phyloP scores from a whole-genome alignment of 805 yeast genomes.

The Candida maesae region DNA sequence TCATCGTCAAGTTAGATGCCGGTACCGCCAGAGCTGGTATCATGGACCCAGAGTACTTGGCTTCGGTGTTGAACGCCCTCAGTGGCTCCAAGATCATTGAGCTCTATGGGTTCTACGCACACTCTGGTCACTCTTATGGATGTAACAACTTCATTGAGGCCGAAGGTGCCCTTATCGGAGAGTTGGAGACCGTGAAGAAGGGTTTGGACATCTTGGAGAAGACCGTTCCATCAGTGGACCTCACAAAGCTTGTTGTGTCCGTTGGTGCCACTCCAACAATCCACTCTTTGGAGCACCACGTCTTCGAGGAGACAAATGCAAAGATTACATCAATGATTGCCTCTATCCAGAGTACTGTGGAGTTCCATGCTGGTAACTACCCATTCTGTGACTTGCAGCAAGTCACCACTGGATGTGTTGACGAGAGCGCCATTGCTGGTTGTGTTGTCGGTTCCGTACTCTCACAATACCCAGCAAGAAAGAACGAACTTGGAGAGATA shows the following conservation, averaged over 20 bases:
- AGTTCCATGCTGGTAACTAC: constrained; percentile 81
- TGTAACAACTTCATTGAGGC: constrained; percentile 45
- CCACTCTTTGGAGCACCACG: constrained; percentile 45
- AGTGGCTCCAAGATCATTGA: constrained; percentile 33
- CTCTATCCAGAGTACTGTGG: constrained; percentile 42
- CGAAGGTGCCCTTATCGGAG: constrained; percentile 45
- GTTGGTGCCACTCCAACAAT: constrained; percentile 85
- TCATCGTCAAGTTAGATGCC: constrained; percentile 65
- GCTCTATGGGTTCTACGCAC: constrained; percentile 69
- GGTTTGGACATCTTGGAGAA: constrained; percentile 41
- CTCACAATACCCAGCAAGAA: constrained; percentile 56
- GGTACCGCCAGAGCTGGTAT: constrained; percentile 73
- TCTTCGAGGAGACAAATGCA: constrained; percentile 14
- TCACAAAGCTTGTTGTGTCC: constrained; percentile 46
- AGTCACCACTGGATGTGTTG: constrained; percentile 60
- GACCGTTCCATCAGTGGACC: constrained; percentile 35
- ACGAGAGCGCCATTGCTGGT: constrained; percentile 43
- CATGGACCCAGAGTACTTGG: constrained; percentile 31
- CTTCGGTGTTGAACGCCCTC: constrained; percentile 33
- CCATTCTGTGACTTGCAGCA: constrained; percentile 74
- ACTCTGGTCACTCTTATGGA: constrained; percentile 73
- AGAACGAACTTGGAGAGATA: constrained; percentile 51
- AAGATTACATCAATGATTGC: constrained; percentile 15
- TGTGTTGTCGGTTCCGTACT: constrained; percentile 55
- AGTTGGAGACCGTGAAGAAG: constrained; percentile 49